Percentiles rank a stretch among this genome's conserved stretches.
phyloP scores from a whole-genome alignment of 306 rosid species.

The Potentilla sterilis region DNA sequence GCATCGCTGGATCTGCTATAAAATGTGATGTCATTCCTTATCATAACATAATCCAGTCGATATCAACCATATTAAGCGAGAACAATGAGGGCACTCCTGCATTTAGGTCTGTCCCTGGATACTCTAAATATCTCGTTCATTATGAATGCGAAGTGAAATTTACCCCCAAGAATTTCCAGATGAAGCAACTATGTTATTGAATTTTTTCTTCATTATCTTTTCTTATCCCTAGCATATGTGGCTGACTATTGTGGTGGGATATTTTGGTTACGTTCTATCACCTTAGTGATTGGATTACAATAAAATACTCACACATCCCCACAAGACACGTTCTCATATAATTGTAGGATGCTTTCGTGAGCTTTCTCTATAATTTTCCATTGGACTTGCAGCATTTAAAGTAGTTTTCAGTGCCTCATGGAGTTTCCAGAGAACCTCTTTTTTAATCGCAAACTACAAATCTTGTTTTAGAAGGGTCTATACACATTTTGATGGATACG shows the following conservation, averaged over 20 bases:
- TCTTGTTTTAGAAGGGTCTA: not conserved
- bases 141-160: slow-evolving; percentile 14
- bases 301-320: not conserved
- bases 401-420: not conserved
- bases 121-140: slow-evolving; percentile 14
- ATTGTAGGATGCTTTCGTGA: not conserved
- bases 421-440: not conserved
- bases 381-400: not conserved
- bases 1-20: slow-evolving; percentile 54
- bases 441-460: not conserved
- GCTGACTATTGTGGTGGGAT: slow-evolving; percentile 5
- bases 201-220: not conserved
- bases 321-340: not conserved
- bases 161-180: not conserved
- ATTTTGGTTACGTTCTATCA: not conserved
- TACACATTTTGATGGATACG: not conserved
- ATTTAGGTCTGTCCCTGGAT: slow-evolving; percentile 58
- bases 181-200: not conserved
- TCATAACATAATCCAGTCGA: slow-evolving; percentile 62
- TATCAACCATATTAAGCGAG: slow-evolving; percentile 58
- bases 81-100: slow-evolving; percentile 87
- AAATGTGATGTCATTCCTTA: slow-evolving; percentile 62
- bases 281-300: not conserved
- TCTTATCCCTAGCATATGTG: not conserved
- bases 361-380: not conserved